Evolutionary conservation across 306 rosid species (phyloP), one percentile per base, ranked within the genome.

Genomic region (Ceratonia siliqua): DNA sequence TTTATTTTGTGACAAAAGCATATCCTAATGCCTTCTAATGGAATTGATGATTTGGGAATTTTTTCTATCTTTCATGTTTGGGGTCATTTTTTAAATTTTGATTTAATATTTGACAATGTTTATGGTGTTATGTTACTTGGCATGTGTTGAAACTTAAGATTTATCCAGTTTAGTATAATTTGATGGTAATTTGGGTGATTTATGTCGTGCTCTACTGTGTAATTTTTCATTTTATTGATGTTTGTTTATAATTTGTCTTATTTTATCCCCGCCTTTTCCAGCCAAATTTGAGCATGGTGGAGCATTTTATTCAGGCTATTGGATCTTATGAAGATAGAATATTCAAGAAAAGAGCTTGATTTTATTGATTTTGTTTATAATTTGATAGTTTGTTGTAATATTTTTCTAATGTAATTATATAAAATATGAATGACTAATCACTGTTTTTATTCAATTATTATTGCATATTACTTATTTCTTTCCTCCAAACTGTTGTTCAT

Each of bases 281-380:
- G 99, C 90, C 95, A 45, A 85, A 89, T 82, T 84, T 95, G 82
- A 85, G 76, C 42, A 70, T 79, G 72, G 99, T 95, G 72, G 96
- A 92, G 73, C 92, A 84, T 70, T 95, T 92, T 79, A 95, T 95
- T 84, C 98, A 92, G 84, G 97, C 99, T 53, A 88, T 95, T 57
- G 99, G 99, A 73, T 77, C 92, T 54, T 90, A 82, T 43, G 99
- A 95, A 76, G 99, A 92, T 78, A 89, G 72, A 48, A 95, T 95
- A 70, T 95, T 95, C 79, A 96, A 89, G 82, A 95, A 92, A 86
- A 89, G 99, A 81, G 92, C 90, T 50, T 85, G 92, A 45, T 39
- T 90, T n/a, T n/a, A n/a, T n/a, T n/a, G n/a, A n/a, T n/a, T n/a
- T n/a, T n/a, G n/a, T n/a, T n/a, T n/a, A n/a, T n/a, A n/a, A n/a